Conservation (phyloP, 2,329 filamentous ascomycete genomes). For the Fusarium sp. region DNA sequence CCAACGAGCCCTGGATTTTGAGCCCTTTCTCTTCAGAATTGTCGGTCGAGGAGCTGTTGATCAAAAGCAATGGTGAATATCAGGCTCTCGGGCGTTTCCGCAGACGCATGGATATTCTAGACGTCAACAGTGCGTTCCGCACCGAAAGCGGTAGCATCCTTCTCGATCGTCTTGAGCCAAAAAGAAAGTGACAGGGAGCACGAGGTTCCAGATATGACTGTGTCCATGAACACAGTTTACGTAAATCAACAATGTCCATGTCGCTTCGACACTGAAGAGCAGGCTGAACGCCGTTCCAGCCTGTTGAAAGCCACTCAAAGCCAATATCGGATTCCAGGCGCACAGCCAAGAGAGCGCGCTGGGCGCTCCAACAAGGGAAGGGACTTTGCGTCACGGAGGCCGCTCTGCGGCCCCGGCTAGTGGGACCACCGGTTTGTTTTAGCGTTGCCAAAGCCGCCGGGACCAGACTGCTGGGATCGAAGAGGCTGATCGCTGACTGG, state of each 20-base stretch:
- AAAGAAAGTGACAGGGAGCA: neutral
- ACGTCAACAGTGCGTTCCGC: neutral
- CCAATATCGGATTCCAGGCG: neutral
- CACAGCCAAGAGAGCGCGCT: conserved; percentile 3
- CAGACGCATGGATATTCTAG: neutral
- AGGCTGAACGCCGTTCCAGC: conserved; percentile 1
- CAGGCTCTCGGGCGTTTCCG: neutral
- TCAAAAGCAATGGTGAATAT: neutral
- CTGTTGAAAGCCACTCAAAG: conserved; percentile 4
- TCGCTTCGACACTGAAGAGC: conserved; percentile 1
- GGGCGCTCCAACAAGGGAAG: conserved; percentile 4
- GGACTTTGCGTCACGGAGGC: conserved; percentile 28
- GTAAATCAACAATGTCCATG: neutral
- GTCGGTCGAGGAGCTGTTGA: neutral
- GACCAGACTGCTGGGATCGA: conserved; percentile 51
- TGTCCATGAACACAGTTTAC: neutral
- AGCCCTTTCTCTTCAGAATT: neutral
- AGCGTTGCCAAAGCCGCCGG: conserved; percentile 48
- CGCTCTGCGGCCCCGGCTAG: conserved; percentile 36
- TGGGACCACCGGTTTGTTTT: conserved; percentile 46
- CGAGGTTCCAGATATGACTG: neutral
- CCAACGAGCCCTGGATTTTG: neutral
- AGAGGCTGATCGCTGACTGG: conserved; percentile 39
- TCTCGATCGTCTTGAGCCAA: conserved; percentile 20
- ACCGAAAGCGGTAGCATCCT: neutral